phyloP scores from a whole-genome alignment of 2,329 filamentous ascomycete species.

The Neoscytalidium dimidiatum region DNA sequence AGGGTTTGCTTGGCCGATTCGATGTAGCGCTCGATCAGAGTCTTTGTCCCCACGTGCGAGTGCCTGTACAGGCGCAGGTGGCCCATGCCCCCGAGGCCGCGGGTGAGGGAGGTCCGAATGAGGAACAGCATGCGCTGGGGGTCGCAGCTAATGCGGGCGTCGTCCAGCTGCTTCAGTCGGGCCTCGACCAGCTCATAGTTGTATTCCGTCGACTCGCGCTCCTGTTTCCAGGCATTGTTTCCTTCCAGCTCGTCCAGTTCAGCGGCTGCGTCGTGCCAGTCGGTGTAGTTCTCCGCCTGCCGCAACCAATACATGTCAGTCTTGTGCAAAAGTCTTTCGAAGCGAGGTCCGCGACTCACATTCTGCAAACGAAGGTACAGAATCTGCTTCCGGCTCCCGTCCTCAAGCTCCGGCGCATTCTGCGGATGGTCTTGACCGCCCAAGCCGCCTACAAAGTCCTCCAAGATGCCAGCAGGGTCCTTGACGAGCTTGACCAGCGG shows the following conservation, averaged over 20 bases:
- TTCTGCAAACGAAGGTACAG: conserved; percentile 66
- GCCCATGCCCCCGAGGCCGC: conserved; percentile 84
- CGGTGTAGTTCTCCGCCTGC: conserved; percentile 66
- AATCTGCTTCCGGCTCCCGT: conserved; percentile 56
- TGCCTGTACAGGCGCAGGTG: conserved; percentile 80
- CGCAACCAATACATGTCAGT: conserved; percentile 21
- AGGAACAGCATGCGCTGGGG: conserved; percentile 76
- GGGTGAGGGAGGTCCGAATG: conserved; percentile 75
- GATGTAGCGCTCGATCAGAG: conserved; percentile 84
- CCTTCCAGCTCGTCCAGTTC: conserved; percentile 79
- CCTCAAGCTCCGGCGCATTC: background rate
- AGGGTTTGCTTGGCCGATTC: conserved; percentile 76
- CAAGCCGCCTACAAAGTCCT: conserved; percentile 27
- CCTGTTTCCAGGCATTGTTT: conserved; percentile 78
- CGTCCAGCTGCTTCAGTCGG: conserved; percentile 72
- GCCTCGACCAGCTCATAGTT: conserved; percentile 68
- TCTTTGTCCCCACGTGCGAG: conserved; percentile 83
- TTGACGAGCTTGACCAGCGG: conserved; percentile 39
- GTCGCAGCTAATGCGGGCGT: conserved; percentile 71
- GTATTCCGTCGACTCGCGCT: conserved; percentile 68
- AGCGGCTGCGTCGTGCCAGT: conserved; percentile 75
- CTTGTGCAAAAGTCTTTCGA: background rate
- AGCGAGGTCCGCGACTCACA: conserved; percentile 48
- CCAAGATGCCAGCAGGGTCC: conserved; percentile 34
- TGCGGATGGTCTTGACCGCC: conserved; percentile 38